Conservation (phyloP, 148 eudicot species). For the Nyssa sinensis region DNA sequence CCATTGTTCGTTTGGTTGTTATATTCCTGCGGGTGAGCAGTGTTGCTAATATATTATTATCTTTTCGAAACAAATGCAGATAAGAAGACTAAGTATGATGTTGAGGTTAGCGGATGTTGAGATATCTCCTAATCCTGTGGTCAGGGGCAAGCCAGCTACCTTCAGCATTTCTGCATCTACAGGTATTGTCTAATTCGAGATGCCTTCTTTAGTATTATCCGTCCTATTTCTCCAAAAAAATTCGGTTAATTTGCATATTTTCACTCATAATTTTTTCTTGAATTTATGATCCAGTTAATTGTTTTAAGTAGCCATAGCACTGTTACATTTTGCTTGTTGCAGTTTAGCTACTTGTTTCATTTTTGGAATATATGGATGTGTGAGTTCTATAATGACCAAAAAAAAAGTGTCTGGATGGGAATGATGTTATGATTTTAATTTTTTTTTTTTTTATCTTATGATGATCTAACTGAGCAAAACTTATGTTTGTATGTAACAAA, state of each 20-base stretch:
- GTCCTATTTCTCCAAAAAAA: not conserved
- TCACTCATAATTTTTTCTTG: no score
- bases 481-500: no score
- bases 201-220: not conserved
- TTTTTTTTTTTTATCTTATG: no score
- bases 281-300: not conserved
- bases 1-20: not conserved
- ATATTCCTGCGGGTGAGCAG: not conserved
- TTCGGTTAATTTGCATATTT: not conserved
- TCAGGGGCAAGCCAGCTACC: conserved; percentile 49
- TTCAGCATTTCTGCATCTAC: conserved; percentile 54
- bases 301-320: not conserved
- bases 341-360: not conserved
- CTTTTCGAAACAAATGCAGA: conserved; percentile 36
- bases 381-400: not conserved
- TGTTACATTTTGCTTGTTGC: not conserved
- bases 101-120: conserved; percentile 58
- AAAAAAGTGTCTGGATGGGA: no score
- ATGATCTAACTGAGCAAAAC: no score
- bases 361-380: no score
- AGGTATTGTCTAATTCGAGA: conserved; percentile 22
- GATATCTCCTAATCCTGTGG: conserved; percentile 59
- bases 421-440: not conserved
- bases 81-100: conserved; percentile 50
- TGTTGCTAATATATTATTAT: not conserved